A percentile compares a stretch with the other conserved stretches of the same genome.
phyloP scores from a whole-genome alignment of 331 rosid genomes.

The Quercus lobata region DNA sequence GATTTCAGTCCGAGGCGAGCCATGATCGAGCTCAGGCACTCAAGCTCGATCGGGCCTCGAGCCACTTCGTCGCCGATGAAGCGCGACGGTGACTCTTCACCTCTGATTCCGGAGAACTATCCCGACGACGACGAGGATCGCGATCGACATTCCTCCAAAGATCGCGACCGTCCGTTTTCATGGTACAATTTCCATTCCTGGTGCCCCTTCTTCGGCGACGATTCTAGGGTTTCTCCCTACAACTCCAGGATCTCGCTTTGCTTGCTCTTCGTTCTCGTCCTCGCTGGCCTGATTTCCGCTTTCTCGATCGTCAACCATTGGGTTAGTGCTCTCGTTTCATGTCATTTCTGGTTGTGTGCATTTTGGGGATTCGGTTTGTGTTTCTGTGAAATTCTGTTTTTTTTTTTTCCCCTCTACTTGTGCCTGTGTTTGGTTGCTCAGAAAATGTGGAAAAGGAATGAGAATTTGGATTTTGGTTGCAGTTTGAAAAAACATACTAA shows the following conservation, averaged over 20 bases:
- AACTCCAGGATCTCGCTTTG: conserved; percentile 70
- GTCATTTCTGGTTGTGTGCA: neutral
- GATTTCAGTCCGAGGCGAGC: conserved; percentile 50
- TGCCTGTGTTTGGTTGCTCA: neutral
- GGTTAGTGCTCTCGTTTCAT: conserved; percentile 36
- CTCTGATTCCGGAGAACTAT: conserved; percentile 45
- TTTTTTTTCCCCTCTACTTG: neutral
- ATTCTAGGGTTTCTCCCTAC: conserved; percentile 66
- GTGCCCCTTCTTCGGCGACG: conserved; percentile 59
- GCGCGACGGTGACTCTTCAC: conserved; percentile 77
- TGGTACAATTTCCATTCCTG: conserved; percentile 40
- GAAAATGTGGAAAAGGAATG: neutral
- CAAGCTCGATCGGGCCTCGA: conserved; percentile 64
- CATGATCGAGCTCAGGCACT: conserved; percentile 94
- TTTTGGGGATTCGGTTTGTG: neutral
- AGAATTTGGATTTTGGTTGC: neutral
- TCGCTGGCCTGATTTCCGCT: conserved; percentile 44
- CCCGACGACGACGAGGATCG: conserved; percentile 41
- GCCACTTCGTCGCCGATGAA: conserved; percentile 80
- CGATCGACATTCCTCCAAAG: conserved; percentile 65
- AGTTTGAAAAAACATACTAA: neutral
- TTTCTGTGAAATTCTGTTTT: neutral
- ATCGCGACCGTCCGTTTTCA: conserved; percentile 69
- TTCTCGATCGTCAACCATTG: conserved; percentile 52
- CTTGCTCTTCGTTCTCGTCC: conserved; percentile 33